Percentiles rank a stretch among this genome's conserved stretches.
Evolutionary conservation across 2,329 filamentous ascomycete genomes (phyloP).

Genomic region (Pseudocercospora macadamiae): DNA sequence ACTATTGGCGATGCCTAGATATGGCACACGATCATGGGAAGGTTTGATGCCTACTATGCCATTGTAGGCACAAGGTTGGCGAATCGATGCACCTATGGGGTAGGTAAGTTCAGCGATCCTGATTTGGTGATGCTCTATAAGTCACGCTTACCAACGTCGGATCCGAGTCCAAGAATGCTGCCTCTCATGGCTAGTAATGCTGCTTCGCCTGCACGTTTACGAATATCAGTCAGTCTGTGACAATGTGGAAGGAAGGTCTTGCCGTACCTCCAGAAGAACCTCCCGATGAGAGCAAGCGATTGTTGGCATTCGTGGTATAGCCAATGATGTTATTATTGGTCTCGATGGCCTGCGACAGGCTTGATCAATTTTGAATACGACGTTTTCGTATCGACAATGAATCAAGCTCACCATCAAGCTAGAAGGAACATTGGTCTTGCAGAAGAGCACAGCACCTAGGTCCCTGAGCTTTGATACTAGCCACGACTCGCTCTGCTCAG

Average conservation of each 20-base stretch:
- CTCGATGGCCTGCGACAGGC: conserved; percentile 17
- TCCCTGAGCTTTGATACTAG: conserved; percentile 42
- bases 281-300: conserved; percentile 61
- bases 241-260: no score
- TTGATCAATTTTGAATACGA: no score
- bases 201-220: not conserved
- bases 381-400: no score
- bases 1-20: not conserved
- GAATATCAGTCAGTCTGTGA: not conserved
- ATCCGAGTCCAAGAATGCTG: not conserved
- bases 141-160: not conserved
- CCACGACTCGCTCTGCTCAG: conserved; percentile 58
- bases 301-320: conserved; percentile 58
- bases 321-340: conserved; percentile 43
- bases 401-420: conserved; percentile 44
- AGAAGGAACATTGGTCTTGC: conserved; percentile 57
- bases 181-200: not conserved
- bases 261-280: conserved; percentile 63
- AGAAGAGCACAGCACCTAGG: conserved; percentile 54
- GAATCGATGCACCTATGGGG: not conserved
- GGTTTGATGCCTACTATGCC: not conserved
- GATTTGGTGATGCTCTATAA: no score
- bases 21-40: not conserved
- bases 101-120: no score
- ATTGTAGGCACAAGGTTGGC: not conserved